Evolutionary conservation across 257 asterid genomes (phyloP).

Genomic region (Penstemon newberryi): DNA sequence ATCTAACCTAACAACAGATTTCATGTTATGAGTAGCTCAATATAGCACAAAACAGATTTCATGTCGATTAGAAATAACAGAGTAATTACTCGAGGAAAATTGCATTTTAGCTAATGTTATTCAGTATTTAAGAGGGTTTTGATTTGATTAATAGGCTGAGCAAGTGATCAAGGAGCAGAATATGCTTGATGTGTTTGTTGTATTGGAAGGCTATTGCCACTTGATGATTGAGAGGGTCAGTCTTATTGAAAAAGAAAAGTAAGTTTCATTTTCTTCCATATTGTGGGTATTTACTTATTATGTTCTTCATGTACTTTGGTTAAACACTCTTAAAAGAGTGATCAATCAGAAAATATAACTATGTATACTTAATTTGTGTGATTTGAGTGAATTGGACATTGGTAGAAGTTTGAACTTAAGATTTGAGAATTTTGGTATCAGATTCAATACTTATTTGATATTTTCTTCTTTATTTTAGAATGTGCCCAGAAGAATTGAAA

Average conservation of each 20-base stretch:
- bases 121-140: neutral
- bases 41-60: too few species aligned
- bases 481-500: conserved; percentile 73
- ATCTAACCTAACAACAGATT: too few species aligned
- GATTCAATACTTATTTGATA: neutral
- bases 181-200: conserved; percentile 68
- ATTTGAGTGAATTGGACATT: too few species aligned
- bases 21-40: too few species aligned
- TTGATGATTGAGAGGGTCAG: conserved; percentile 57
- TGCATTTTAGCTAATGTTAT: too few species aligned
- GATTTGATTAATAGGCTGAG: conserved; percentile 53
- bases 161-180: conserved; percentile 88
- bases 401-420: too few species aligned
- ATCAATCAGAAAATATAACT: too few species aligned
- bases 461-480: conserved; percentile 35
- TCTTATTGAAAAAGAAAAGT: conserved; percentile 69
- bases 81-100: too few species aligned
- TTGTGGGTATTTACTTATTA: too few species aligned
- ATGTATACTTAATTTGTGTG: too few species aligned
- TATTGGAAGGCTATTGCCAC: conserved; percentile 69
- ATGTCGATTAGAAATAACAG: too few species aligned
- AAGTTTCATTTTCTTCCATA: neutral
- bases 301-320: neutral
- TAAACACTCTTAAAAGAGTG: neutral
- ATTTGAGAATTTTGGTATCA: neutral